Conservation (phyloP, 2,329 filamentous ascomycete genomes). For the Cordyceps fumosorosea region DNA sequence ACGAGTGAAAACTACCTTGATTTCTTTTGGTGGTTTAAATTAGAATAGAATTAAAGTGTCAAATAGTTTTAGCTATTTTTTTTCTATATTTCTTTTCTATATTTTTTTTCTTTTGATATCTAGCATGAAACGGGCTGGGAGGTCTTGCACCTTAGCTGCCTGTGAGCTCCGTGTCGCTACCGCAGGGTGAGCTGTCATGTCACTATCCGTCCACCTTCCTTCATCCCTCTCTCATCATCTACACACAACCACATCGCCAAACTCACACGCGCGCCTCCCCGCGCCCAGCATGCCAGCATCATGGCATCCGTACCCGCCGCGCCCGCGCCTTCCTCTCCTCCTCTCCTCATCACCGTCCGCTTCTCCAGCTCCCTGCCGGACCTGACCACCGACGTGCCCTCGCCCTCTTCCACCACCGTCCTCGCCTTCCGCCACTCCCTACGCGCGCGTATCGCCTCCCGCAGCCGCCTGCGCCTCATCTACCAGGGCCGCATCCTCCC, state of each 20-base stretch:
- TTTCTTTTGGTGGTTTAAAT: no score
- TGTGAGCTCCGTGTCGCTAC: no score
- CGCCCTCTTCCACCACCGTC: conserved; percentile 63
- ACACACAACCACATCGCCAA: neutral
- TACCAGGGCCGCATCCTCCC: conserved; percentile 80
- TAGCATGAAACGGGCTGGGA: no score
- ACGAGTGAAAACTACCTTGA: no score
- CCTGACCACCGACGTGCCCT: conserved; percentile 67
- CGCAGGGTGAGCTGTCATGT: neutral
- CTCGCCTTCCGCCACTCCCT: conserved; percentile 77
- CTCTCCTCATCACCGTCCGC: conserved; percentile 74
- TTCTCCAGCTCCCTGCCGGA: conserved; percentile 85
- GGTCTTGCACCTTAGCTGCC: no score
- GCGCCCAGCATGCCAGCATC: conserved; percentile 20
- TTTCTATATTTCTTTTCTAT: no score
- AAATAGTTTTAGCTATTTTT: no score
- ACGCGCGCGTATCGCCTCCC: conserved; percentile 62
- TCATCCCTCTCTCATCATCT: neutral
- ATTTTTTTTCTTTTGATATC: no score
- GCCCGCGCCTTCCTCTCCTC: conserved; percentile 25
- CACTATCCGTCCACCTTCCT: neutral
- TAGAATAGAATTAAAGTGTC: no score
- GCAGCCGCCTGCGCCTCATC: conserved; percentile 77
- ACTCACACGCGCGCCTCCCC: neutral
- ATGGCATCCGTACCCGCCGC: conserved; percentile 19